Evolutionary conservation across 345 rosid genomes (phyloP).

Genomic region (Theobroma cacao): DNA sequence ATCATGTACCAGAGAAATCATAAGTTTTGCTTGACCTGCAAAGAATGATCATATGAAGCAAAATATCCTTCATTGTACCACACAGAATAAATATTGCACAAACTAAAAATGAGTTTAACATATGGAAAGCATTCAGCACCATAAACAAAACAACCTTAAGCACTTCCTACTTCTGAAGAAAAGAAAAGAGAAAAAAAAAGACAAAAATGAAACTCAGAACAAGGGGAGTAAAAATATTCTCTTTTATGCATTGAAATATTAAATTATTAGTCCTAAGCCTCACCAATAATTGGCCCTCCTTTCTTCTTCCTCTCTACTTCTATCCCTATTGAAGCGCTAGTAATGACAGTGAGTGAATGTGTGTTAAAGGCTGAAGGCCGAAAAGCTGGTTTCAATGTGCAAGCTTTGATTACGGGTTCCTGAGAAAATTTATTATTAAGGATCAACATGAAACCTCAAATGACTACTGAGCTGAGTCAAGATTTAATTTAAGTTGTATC

Average conservation of each 20-base stretch:
- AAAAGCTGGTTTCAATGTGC: neutral
- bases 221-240: neutral
- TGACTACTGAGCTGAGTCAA: neutral
- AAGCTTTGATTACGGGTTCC: neutral
- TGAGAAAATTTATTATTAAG: neutral
- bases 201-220: neutral
- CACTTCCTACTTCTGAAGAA: neutral
- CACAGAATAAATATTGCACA: neutral
- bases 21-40: constrained; percentile 60
- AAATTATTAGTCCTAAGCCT: neutral
- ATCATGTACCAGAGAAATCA: constrained; percentile 77
- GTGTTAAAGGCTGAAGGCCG: neutral
- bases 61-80: neutral
- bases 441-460: neutral
- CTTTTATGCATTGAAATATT: neutral
- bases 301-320: neutral
- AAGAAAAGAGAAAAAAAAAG: too few species aligned
- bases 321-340: neutral
- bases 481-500: neutral
- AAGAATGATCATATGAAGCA: constrained; percentile 12
- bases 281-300: neutral
- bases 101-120: neutral
- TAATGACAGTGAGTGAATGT: neutral
- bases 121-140: neutral
- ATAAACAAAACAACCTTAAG: neutral